These are phyloP conservation scores for Epichloe sp. DNA, from an alignment of 2,329 filamentous ascomycete species.

Conservation along the genomic window DNA sequence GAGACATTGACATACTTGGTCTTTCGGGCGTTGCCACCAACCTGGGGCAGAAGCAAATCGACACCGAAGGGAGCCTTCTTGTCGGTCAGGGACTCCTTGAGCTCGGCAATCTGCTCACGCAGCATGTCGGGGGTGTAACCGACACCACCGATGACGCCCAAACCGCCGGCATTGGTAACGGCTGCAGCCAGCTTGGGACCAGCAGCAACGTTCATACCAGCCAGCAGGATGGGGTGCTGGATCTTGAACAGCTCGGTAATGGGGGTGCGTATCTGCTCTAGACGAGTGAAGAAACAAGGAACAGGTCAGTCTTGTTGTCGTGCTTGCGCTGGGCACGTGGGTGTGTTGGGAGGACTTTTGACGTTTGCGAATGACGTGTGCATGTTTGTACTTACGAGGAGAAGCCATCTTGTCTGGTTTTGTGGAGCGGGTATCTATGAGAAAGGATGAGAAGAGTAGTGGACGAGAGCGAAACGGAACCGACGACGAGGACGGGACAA, in stretches of 20 bases:
- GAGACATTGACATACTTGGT: conserved; percentile 50
- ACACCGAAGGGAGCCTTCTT: conserved; percentile 95
- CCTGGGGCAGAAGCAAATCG: conserved; percentile 84
- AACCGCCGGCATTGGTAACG: conserved; percentile 89
- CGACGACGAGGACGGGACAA: neutral
- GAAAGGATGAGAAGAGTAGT: neutral
- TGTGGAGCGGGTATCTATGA: neutral
- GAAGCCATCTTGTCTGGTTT: conserved; percentile 6
- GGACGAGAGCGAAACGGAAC: neutral
- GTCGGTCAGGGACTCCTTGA: conserved; percentile 77
- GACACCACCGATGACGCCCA: conserved; percentile 92
- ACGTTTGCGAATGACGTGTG: neutral
- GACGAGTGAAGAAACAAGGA: neutral
- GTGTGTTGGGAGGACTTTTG: neutral
- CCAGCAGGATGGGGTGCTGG: conserved; percentile 89
- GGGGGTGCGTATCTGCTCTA: conserved; percentile 62
- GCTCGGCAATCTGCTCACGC: conserved; percentile 82
- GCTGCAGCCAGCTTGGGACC: conserved; percentile 92
- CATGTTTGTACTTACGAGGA: conserved; percentile 9
- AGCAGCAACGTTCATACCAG: conserved; percentile 98
- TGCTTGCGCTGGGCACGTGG: too few relatives aligned
- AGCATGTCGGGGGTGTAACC: conserved; percentile 98
- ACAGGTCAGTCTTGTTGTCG: neutral
- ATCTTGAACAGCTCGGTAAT: conserved; percentile 95
- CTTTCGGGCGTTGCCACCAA: conserved; percentile 87